phyloP scores from a whole-genome alignment of 331 rosid species.

The Malus hybrid region DNA sequence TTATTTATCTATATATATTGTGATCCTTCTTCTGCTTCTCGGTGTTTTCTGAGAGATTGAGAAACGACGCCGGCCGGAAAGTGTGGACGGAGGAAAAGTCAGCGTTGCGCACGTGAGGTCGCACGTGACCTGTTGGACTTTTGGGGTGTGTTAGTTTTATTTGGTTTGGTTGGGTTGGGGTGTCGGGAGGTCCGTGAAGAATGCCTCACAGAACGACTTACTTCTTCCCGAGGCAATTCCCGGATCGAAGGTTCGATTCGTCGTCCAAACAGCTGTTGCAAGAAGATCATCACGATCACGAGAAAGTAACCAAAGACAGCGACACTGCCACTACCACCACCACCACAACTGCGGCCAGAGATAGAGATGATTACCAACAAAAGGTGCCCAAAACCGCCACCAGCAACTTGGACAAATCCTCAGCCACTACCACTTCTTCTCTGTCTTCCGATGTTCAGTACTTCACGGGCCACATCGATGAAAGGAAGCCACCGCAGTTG shows the following conservation, averaged over 20 bases:
- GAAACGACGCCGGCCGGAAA: background rate
- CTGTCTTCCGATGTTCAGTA: background rate
- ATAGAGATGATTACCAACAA: background rate
- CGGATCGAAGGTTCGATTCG: conserved; percentile 53
- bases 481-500: conserved; percentile 37
- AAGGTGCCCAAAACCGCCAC: background rate
- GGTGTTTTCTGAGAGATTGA: background rate
- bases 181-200: conserved; percentile 28
- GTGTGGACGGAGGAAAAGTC: conserved; percentile 21
- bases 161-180: background rate
- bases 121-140: background rate
- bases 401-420: background rate
- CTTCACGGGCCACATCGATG: background rate
- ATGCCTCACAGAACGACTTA: conserved; percentile 98
- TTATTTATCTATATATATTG: background rate
- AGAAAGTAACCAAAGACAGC: conserved; percentile 36
- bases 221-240: conserved; percentile 94
- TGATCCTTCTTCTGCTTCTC: background rate
- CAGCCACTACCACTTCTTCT: background rate
- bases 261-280: conserved; percentile 21
- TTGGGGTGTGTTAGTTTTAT: background rate
- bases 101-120: conserved; percentile 19
- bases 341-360: too few species aligned
- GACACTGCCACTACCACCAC: conserved; percentile 9
- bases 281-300: conserved; percentile 28